A percentile compares a stretch with the other conserved stretches of the same genome.
Evolutionary conservation across 768 basidiomycete genomes (phyloP).

Genomic region (Podaxis carcinomalis): DNA sequence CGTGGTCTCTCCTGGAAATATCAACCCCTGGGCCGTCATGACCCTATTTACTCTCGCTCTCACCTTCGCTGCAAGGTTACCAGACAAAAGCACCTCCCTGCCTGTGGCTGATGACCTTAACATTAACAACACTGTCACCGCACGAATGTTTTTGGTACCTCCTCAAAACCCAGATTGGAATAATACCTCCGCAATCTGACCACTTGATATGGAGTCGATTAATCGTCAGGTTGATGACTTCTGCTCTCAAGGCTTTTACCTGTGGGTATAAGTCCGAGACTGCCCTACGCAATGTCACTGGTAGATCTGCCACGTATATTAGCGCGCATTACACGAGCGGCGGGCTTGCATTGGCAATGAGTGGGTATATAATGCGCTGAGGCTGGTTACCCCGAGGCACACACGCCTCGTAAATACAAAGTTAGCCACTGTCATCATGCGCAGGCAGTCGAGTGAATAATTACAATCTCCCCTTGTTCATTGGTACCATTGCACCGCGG

Average conservation of each 20-base stretch:
- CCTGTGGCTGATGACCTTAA: neutral
- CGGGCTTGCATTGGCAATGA: neutral
- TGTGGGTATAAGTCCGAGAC: neutral
- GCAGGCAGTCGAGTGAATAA: too few species aligned
- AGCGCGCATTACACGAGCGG: neutral
- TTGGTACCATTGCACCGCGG: too few species aligned
- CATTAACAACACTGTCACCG: neutral
- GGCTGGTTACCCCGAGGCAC: too few species aligned
- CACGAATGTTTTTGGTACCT: neutral
- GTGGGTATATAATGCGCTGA: too few species aligned
- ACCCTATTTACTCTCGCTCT: neutral
- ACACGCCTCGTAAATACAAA: too few species aligned
- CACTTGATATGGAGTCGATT: neutral
- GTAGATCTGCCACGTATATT: neutral
- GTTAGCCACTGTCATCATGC: too few species aligned
- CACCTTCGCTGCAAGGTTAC: neutral
- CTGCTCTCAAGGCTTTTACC: conserved; percentile 2
- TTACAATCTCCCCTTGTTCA: too few species aligned
- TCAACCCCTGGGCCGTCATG: neutral
- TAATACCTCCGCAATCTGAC: neutral
- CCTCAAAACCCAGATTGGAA: neutral
- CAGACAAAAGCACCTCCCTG: neutral
- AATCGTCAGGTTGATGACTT: neutral
- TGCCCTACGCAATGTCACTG: neutral
- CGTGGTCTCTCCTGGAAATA: neutral